These are phyloP conservation scores for Pneumocystis murina DNA, from an alignment of 1,139 yeast genomes.

Conservation along the genomic window DNA sequence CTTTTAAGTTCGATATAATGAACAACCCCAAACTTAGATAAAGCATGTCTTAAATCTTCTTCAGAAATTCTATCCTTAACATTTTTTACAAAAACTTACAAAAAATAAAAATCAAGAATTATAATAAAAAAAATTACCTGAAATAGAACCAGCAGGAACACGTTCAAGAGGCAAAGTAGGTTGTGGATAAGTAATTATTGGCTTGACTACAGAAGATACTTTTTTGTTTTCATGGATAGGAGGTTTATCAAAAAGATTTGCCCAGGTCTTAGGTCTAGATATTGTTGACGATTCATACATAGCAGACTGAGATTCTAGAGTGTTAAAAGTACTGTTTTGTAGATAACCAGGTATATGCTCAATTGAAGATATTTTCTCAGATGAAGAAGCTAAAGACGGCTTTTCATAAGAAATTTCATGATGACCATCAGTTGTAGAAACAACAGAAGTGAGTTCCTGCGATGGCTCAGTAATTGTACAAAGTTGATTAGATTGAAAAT, in stretches of 20 bases:
- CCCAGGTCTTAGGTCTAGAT: conserved; percentile 7
- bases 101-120: neutral
- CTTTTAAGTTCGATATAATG: neutral
- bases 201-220: neutral
- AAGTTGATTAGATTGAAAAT: conserved; percentile 30
- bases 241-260: conserved; percentile 6
- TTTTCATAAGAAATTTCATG: neutral
- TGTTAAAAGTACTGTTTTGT: neutral
- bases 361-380: neutral
- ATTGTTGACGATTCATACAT: neutral
- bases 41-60: neutral
- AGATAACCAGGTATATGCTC: neutral
- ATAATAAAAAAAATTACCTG: neutral
- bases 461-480: conserved; percentile 34
- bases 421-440: neutral
- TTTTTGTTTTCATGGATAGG: neutral
- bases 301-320: conserved; percentile 5
- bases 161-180: neutral
- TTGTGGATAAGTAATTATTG: neutral
- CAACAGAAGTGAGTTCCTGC: neutral
- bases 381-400: neutral
- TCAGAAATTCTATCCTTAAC: neutral
- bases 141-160: neutral
- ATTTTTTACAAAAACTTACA: neutral
- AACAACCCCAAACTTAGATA: neutral